Evolutionary conservation across 2,329 filamentous ascomycete species (phyloP).

Genomic region (Falciphora oryzae): DNA sequence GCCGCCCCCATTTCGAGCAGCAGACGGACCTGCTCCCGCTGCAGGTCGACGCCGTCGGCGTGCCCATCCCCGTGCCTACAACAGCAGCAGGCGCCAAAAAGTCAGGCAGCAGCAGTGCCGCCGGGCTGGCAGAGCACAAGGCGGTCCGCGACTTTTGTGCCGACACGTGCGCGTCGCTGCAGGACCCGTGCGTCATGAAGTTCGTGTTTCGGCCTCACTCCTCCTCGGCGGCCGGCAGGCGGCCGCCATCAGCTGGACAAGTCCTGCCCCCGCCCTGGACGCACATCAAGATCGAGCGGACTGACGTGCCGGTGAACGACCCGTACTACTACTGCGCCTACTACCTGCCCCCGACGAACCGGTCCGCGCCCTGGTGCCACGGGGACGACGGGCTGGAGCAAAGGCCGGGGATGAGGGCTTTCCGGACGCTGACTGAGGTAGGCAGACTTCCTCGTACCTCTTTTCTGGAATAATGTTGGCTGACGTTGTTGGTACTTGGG

Average conservation of each 20-base stretch:
- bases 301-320: conserved; percentile 5
- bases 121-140: conserved; percentile 1
- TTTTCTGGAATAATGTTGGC: background rate
- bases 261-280: conserved; percentile 7
- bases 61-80: background rate
- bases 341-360: conserved; percentile 4
- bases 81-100: no score
- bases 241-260: background rate
- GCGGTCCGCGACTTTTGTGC: conserved; percentile 3
- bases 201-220: background rate
- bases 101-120: background rate
- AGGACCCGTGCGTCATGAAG: conserved; percentile 6
- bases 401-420: conserved; percentile 1
- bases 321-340: background rate
- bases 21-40: background rate
- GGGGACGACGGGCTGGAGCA: background rate
- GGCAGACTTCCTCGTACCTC: background rate
- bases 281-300: conserved; percentile 8
- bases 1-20: background rate
- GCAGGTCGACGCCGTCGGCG: conserved; percentile 4
- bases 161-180: conserved; percentile 3
- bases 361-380: background rate
- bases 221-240: background rate
- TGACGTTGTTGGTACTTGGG: background rate
- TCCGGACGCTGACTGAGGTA: background rate